Conservation (phyloP, 1,139 yeast genomes). For the Wickerhamiella pararugosa region DNA sequence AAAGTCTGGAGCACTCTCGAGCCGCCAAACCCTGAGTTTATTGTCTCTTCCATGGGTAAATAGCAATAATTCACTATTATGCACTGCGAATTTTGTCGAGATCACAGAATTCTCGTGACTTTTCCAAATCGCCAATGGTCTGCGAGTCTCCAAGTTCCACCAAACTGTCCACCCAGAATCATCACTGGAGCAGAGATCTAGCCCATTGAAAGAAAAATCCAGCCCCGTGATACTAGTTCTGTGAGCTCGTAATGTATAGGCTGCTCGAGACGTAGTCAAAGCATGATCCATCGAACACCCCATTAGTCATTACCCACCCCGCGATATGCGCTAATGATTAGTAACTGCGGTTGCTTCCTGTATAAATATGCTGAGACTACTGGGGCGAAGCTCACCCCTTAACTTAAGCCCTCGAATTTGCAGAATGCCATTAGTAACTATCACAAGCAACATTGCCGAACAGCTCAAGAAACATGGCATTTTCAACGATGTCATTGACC, state of each 20-base stretch:
- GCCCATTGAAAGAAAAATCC: conserved; percentile 14
- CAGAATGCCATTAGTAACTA: conserved; percentile 33
- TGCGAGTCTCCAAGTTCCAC: conserved; percentile 25
- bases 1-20: conserved; percentile 11
- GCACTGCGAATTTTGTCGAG: conserved; percentile 19
- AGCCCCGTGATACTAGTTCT: conserved; percentile 18
- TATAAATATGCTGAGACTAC: neutral
- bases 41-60: conserved; percentile 30
- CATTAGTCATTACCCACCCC: neutral
- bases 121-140: conserved; percentile 26
- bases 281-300: neutral
- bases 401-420: neutral
- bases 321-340: neutral
- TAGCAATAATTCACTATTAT: conserved; percentile 9
- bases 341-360: conserved; percentile 2
- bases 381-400: neutral
- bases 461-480: conserved; percentile 45
- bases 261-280: neutral
- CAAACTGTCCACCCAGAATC: conserved; percentile 27
- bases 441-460: conserved; percentile 41
- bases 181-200: conserved; percentile 21
- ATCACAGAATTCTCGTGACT: conserved; percentile 24
- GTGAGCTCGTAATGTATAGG: conserved; percentile 20
- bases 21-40: conserved; percentile 19
- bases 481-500: conserved; percentile 37